phyloP scores from a whole-genome alignment of 2,329 filamentous ascomycete genomes.

The Fusarium marasasianum region DNA sequence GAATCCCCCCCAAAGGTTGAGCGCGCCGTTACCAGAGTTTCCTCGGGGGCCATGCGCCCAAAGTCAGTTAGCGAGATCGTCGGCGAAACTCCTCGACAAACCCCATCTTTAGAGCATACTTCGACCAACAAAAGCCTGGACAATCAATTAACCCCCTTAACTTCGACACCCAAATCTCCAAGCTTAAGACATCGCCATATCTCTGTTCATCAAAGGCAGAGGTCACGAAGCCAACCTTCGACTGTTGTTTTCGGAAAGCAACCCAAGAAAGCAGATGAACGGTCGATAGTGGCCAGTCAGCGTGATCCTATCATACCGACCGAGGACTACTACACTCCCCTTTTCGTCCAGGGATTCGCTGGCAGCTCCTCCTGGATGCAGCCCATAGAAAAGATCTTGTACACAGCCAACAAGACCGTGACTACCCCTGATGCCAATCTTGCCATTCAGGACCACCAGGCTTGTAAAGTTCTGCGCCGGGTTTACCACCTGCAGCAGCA shows the following conservation, averaged over 20 bases:
- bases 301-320: slow-evolving; percentile 57
- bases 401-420: slow-evolving; percentile 87
- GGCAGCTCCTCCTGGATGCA: slow-evolving; percentile 68
- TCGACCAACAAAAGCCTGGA: slow-evolving; percentile 43
- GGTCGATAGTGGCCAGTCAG: slow-evolving; percentile 53
- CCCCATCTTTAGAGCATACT: slow-evolving; percentile 48
- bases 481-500: slow-evolving; percentile 92
- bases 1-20: slow-evolving; percentile 44
- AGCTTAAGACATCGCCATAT: slow-evolving; percentile 43
- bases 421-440: slow-evolving; percentile 86
- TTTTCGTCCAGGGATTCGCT: slow-evolving; percentile 68
- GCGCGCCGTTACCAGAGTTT: slow-evolving; percentile 74
- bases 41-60: slow-evolving; percentile 74
- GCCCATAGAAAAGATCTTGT: slow-evolving; percentile 75
- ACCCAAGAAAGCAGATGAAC: slow-evolving; percentile 59
- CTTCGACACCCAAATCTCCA: slow-evolving; percentile 57
- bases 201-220: slow-evolving; percentile 59
- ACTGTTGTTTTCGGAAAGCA: slow-evolving; percentile 83
- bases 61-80: slow-evolving; percentile 80
- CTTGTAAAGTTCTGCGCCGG: slow-evolving; percentile 83
- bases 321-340: slow-evolving; percentile 72
- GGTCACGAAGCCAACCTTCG: slow-evolving; percentile 72
- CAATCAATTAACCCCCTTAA: slow-evolving; percentile 53
- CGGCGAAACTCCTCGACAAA: slow-evolving; percentile 61
- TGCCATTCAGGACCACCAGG: slow-evolving; percentile 85